A percentile compares a stretch with the other conserved stretches of the same genome.
Conservation (phyloP, 768 basidiomycete genomes). For the Gelatoporia subvermispora region DNA sequence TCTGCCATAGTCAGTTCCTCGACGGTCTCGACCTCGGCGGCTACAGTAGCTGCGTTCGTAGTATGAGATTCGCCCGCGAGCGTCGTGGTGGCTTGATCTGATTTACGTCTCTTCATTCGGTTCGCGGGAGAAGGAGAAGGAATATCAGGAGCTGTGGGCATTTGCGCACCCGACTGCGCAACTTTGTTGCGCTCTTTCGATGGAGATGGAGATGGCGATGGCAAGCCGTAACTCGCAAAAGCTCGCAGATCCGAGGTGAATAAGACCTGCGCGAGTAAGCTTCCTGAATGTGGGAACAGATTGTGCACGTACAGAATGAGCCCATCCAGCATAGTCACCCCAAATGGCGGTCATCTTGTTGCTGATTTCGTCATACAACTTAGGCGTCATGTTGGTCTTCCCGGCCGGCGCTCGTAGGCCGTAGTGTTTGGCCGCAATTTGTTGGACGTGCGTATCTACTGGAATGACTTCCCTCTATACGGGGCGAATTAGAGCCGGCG, state of each 20-base stretch:
- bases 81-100: background rate
- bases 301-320: slow-evolving; percentile 59
- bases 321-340: slow-evolving; percentile 90
- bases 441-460: slow-evolving; percentile 93
- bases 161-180: background rate
- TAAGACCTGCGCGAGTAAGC: slow-evolving; percentile 22
- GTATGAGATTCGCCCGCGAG: background rate
- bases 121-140: background rate
- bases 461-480: slow-evolving; percentile 78
- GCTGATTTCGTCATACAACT: slow-evolving; percentile 70
- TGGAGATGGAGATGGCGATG: slow-evolving; percentile 15
- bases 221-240: slow-evolving; percentile 27
- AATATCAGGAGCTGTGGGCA: slow-evolving; percentile 1
- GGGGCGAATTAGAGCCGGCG: background rate
- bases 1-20: slow-evolving; percentile 17
- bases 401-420: slow-evolving; percentile 47
- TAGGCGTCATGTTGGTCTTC: slow-evolving; percentile 67
- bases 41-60: background rate
- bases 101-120: background rate
- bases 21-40: background rate
- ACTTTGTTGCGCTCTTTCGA: background rate
- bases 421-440: slow-evolving; percentile 81
- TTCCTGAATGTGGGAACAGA: background rate
- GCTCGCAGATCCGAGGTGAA: slow-evolving; percentile 36
- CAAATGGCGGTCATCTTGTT: slow-evolving; percentile 57